Conservation (phyloP, 169 alveolate species). For the Babesia bigemina region DNA sequence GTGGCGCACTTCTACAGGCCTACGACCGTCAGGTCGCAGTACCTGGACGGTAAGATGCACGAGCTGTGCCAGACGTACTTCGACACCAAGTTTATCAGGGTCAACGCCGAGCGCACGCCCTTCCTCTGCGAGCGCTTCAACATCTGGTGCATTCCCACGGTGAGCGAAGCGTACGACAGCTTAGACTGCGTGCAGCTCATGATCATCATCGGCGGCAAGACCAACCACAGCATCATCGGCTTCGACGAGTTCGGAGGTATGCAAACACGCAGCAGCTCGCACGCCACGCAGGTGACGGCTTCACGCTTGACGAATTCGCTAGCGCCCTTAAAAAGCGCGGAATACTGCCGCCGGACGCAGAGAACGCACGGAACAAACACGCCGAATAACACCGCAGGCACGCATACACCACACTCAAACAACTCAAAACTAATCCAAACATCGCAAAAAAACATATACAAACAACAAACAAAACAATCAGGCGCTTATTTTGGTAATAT, state of each 20-base stretch:
- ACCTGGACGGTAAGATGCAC: constrained; percentile 69
- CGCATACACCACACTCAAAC: background rate
- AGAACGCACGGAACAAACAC: background rate
- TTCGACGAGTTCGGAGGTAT: constrained; percentile 80
- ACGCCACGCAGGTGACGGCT: constrained; percentile 59
- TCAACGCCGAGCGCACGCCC: constrained; percentile 78
- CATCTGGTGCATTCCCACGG: constrained; percentile 82
- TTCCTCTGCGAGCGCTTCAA: constrained; percentile 77
- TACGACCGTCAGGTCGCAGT: constrained; percentile 76
- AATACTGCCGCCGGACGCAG: constrained; percentile 21
- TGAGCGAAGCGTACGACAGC: constrained; percentile 16
- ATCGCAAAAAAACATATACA: background rate
- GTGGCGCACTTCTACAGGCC: constrained; percentile 79
- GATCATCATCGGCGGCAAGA: constrained; percentile 74
- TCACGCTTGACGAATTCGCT: constrained; percentile 38
- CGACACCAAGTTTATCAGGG: constrained; percentile 72
- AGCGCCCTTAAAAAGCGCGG: constrained; percentile 53
- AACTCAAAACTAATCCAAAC: background rate
- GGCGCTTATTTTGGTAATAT: too few species aligned
- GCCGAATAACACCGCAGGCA: too few species aligned
- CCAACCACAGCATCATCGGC: constrained; percentile 77
- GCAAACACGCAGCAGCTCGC: constrained; percentile 7
- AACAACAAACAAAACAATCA: background rate
- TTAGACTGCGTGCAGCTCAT: constrained; percentile 27
- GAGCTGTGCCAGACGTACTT: constrained; percentile 66